Conservation (phyloP, 2,329 filamentous ascomycete genomes). For the Xenoacremonium recifei region DNA sequence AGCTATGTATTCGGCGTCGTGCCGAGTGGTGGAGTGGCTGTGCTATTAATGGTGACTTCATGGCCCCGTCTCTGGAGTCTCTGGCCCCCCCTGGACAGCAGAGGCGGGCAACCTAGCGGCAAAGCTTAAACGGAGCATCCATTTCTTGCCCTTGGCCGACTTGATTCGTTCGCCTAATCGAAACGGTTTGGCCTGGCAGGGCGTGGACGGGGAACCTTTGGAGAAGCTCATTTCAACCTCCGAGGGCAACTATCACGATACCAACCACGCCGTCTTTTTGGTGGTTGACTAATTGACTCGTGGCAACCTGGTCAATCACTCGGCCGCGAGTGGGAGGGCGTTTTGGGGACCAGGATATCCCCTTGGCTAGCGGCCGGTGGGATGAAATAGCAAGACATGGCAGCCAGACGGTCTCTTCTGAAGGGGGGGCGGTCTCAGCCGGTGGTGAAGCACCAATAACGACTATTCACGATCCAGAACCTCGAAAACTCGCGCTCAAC, state of each 20-base stretch:
- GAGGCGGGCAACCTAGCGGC: conserved; percentile 10
- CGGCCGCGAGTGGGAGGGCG: neutral
- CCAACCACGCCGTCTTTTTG: too few species aligned
- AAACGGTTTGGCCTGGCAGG: neutral
- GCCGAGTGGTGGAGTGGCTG: conserved; percentile 10
- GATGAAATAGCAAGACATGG: neutral
- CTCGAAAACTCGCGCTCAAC: too few species aligned
- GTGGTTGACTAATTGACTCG: neutral
- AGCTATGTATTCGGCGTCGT: conserved; percentile 10
- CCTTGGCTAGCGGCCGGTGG: neutral
- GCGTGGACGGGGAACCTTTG: neutral
- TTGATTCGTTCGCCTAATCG: neutral
- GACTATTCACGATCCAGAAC: neutral
- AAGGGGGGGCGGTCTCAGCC: too few species aligned
- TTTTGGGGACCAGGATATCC: neutral
- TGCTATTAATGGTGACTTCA: conserved; percentile 20
- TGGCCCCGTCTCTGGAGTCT: neutral
- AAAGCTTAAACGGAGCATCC: conserved; percentile 20
- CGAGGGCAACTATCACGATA: too few species aligned
- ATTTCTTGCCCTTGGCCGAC: neutral
- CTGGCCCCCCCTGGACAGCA: neutral
- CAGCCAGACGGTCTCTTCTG: neutral
- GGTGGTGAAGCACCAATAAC: neutral
- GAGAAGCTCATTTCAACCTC: neutral
- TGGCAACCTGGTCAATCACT: neutral